Evolutionary conservation across 371 early-diverging fungal genomes (phyloP).

Genomic region (Racocetra persica): DNA sequence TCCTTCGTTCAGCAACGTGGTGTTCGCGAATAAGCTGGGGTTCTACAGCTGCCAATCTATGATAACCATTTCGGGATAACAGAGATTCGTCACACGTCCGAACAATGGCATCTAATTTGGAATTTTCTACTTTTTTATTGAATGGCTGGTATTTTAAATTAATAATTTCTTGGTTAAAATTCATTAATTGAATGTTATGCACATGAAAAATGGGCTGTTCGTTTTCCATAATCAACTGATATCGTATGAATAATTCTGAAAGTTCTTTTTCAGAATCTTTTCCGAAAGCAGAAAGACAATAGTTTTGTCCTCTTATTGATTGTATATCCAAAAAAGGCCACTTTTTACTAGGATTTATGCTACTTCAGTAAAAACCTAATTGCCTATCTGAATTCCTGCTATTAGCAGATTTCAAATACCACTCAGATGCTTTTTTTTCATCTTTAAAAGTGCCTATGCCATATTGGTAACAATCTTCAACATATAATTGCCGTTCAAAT

Average conservation of each 20-base stretch:
- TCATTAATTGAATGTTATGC: not conserved
- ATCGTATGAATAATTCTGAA: no score
- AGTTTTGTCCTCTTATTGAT: no score
- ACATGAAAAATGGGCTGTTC: not conserved
- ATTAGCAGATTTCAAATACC: constrained; percentile 45
- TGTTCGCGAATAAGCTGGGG: no score
- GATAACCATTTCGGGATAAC: not conserved
- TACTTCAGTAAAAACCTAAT: no score
- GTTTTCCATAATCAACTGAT: no score
- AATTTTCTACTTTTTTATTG: no score
- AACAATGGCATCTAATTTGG: constrained; percentile 17
- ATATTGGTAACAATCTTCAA: constrained; percentile 69
- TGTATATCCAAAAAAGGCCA: no score
- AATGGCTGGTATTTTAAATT: not conserved
- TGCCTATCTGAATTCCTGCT: constrained; percentile 54
- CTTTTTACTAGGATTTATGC: no score
- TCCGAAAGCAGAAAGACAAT: no score
- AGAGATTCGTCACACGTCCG: constrained; percentile 1
- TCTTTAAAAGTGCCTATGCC: constrained; percentile 60
- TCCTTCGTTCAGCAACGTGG: no score
- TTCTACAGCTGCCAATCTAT: not conserved
- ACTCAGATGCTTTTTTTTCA: constrained; percentile 50
- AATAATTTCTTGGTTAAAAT: constrained; percentile 9
- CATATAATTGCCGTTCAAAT: constrained; percentile 74
- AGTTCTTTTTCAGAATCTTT: no score